Evolutionary conservation across 129 eudicot species (phyloP).

Genomic region (Centrapalus pauciflorus): DNA sequence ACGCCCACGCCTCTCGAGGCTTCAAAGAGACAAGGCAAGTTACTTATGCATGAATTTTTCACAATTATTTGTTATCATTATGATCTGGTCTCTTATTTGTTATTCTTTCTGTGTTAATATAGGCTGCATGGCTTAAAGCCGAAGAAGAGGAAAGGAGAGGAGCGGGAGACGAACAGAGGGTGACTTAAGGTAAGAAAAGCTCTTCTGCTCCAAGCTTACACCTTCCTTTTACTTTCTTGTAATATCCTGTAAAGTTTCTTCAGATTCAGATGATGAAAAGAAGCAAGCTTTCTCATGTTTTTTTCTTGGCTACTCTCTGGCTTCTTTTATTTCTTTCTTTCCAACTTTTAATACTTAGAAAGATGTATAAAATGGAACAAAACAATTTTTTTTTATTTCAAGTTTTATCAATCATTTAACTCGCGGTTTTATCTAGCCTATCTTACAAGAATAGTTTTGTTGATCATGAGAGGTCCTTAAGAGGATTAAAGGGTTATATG

Average conservation of each 20-base stretch:
- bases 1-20: constrained; percentile 67
- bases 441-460: too few species aligned
- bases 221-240: neutral
- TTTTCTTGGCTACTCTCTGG: neutral
- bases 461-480: too few species aligned
- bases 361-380: too few species aligned
- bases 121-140: constrained; percentile 95
- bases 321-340: neutral
- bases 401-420: too few species aligned
- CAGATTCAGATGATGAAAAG: neutral
- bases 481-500: too few species aligned
- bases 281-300: neutral
- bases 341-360: too few species aligned
- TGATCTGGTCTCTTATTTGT: neutral
- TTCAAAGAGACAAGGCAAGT: constrained; percentile 79
- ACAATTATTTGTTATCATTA: neutral
- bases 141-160: constrained; percentile 78
- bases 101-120: neutral
- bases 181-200: constrained; percentile 6
- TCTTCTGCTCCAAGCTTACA: neutral
- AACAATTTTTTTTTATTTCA: too few species aligned
- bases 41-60: neutral
- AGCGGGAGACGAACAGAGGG: constrained; percentile 29
- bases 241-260: neutral
- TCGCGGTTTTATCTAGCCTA: too few species aligned